These are phyloP conservation scores for Penicillium palitans DNA, from an alignment of 2,329 filamentous ascomycete genomes.

Conservation along the genomic window DNA sequence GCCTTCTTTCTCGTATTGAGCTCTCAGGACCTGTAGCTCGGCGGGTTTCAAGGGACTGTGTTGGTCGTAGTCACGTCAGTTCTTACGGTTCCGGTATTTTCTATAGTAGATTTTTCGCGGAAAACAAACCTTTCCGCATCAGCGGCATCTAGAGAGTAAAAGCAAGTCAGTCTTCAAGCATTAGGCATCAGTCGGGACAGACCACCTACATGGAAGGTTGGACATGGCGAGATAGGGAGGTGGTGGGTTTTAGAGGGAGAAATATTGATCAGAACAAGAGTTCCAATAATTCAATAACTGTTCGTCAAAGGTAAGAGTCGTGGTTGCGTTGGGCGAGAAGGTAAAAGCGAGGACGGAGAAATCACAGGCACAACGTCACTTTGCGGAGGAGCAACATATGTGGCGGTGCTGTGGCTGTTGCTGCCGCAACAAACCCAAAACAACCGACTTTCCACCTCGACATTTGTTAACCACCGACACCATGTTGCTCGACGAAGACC, in stretches of 20 bases:
- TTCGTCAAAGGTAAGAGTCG: not conserved
- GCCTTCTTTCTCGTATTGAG: constrained; percentile 96
- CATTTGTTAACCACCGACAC: constrained; percentile 41
- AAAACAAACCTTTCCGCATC: constrained; percentile 83
- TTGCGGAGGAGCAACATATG: constrained; percentile 32
- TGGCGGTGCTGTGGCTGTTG: constrained; percentile 45
- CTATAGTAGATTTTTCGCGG: not conserved
- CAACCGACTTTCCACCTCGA: constrained; percentile 16
- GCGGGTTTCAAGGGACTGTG: constrained; percentile 84
- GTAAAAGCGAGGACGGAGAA: constrained; percentile 11
- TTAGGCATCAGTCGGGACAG: constrained; percentile 5
- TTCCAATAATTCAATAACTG: constrained; percentile 1
- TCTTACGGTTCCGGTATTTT: not conserved
- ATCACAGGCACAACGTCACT: constrained; percentile 29
- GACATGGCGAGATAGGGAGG: constrained; percentile 36
- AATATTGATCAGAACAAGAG: not conserved
- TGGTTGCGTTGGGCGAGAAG: not conserved
- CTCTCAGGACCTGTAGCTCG: constrained; percentile 86
- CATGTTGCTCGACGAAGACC: constrained; percentile 95
- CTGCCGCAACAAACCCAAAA: constrained; percentile 38
- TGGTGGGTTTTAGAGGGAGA: not conserved
- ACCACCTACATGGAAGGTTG: constrained; percentile 52
- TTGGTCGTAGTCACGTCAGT: constrained; percentile 13
- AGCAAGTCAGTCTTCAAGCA: constrained; percentile 5
- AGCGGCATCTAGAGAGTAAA: constrained; percentile 71